These are phyloP conservation scores for Musa balbisiana DNA, from an alignment of 202 grass and related monocot genomes.

Conservation along the genomic window DNA sequence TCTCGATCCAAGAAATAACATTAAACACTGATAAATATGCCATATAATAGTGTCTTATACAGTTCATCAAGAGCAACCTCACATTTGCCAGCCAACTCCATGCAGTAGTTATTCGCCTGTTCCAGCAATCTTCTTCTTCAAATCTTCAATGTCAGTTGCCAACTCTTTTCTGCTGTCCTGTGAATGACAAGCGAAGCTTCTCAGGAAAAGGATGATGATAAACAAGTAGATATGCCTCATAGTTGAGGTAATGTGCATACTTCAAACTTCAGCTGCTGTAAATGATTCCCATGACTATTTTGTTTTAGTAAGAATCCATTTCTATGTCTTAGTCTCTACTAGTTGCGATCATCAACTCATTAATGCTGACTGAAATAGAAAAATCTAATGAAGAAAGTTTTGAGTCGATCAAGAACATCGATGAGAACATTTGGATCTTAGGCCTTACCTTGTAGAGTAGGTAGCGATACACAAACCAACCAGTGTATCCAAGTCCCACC, in stretches of 20 bases:
- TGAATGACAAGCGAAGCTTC: not conserved
- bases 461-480: constrained; percentile 94
- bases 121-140: constrained; percentile 93
- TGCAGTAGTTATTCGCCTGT: constrained; percentile 29
- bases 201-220: not conserved
- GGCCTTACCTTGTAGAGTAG: constrained; percentile 84
- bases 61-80: not conserved
- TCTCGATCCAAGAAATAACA: not conserved
- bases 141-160: constrained; percentile 53
- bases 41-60: not conserved
- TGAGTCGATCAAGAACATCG: not conserved
- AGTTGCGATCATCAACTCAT: not conserved
- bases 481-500: constrained; percentile 86
- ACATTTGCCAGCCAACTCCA: not conserved
- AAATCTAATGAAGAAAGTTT: too few species aligned
- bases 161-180: constrained; percentile 74
- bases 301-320: too few species aligned
- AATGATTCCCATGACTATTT: too few species aligned
- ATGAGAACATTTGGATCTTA: not conserved
- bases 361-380: not conserved
- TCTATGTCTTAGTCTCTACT: not conserved
- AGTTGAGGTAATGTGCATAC: too few species aligned
- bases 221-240: not conserved
- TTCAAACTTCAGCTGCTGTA: not conserved
- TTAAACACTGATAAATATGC: not conserved